Percentiles rank a stretch among this genome's conserved stretches.
These are phyloP conservation scores for Talaromyces sp. DNA, from an alignment of 2,329 filamentous ascomycete species.

Conservation along the genomic window DNA sequence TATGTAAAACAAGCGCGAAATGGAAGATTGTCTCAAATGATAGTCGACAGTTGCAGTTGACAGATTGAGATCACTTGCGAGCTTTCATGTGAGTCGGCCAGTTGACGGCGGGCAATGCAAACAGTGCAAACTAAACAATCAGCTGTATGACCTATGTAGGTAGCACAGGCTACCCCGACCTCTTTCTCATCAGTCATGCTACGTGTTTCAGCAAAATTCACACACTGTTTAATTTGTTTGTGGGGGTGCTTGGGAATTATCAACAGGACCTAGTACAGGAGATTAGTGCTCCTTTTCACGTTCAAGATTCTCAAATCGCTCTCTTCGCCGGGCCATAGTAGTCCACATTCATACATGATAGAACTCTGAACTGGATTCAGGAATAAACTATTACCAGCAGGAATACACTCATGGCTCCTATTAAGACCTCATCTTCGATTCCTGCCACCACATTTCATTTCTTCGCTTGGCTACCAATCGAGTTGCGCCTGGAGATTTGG, in stretches of 20 bases:
- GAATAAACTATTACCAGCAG: not conserved
- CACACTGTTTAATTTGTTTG: not conserved
- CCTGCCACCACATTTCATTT: not conserved
- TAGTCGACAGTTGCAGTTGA: not conserved
- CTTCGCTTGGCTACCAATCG: not conserved
- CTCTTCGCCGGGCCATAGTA: not conserved
- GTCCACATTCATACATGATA: not conserved
- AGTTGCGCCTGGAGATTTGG: not conserved
- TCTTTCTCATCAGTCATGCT: not conserved
- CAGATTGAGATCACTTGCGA: not conserved
- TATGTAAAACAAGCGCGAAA: not conserved
- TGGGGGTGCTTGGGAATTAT: too few relatives aligned
- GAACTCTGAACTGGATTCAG: not conserved
- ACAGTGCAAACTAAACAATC: conserved; percentile 16
- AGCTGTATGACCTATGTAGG: not conserved
- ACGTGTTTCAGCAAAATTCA: not conserved
- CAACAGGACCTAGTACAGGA: too few relatives aligned
- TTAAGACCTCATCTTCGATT: not conserved
- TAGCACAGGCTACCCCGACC: not conserved
- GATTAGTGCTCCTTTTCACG: not conserved
- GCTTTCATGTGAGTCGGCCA: not conserved
- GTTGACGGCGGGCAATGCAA: conserved; percentile 5
- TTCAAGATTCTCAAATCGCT: not conserved
- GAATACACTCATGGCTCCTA: not conserved
- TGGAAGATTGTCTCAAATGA: not conserved